Percentiles rank a stretch among this genome's conserved stretches.
These are phyloP conservation scores for Phalaenopsis equestris DNA, from an alignment of 106 monocot genomes.

Conservation along the genomic window DNA sequence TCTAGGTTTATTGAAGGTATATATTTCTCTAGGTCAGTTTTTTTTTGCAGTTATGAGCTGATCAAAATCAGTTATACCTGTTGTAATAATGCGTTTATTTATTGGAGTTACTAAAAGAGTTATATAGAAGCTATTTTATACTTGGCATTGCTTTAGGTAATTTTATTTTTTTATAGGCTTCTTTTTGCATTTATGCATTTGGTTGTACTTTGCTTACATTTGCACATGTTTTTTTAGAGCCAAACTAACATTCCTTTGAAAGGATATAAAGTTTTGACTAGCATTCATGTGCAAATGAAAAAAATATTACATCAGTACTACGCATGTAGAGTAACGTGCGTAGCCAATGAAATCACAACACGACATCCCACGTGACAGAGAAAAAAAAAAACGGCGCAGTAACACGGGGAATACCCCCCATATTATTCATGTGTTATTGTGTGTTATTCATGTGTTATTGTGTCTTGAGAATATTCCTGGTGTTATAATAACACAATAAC, in stretches of 20 bases:
- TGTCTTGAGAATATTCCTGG: too few species aligned
- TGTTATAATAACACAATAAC: too few species aligned
- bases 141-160: background rate
- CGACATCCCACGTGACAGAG: too few species aligned
- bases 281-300: background rate
- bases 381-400: too few species aligned
- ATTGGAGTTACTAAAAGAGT: background rate
- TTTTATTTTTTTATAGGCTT: background rate
- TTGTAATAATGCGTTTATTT: background rate
- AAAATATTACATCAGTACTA: too few species aligned
- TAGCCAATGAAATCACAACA: too few species aligned
- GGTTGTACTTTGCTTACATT: background rate
- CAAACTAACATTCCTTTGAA: background rate
- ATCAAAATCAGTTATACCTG: background rate
- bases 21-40: background rate
- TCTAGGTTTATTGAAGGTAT: constrained; percentile 82
- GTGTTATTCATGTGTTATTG: too few species aligned
- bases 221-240: background rate
- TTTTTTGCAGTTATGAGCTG: background rate
- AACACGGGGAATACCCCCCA: too few species aligned
- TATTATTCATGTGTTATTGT: too few species aligned
- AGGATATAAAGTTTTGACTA: background rate
- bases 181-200: background rate
- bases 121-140: background rate
- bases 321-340: too few species aligned